phyloP scores from a whole-genome alignment of 257 asterid species.

The Solanum sejunctum region DNA sequence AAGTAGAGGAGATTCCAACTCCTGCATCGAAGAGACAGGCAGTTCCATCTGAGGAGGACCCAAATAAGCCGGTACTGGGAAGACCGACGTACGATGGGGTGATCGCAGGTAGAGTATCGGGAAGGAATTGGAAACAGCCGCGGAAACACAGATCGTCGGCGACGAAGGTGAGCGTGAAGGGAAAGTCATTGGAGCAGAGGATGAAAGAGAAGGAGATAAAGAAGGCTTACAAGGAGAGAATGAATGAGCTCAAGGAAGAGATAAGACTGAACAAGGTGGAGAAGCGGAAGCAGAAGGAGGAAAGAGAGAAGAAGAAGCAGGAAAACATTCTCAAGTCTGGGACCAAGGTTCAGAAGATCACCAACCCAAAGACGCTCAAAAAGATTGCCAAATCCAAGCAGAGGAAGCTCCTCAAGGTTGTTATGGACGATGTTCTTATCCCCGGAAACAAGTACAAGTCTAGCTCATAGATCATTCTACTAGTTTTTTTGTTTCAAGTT shows the following conservation, averaged over 20 bases:
- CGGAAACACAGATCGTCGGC: constrained; percentile 68
- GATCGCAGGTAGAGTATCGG: constrained; percentile 83
- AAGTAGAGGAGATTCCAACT: constrained; percentile 1
- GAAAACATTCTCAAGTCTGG: constrained; percentile 62
- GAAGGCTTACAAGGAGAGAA: constrained; percentile 58
- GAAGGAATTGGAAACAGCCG: constrained; percentile 84
- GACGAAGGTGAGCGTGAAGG: constrained; percentile 46
- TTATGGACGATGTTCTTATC: constrained; percentile 34
- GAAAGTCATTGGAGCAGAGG: constrained; percentile 47
- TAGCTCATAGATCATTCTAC: not conserved
- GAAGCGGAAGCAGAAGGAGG: constrained; percentile 60
- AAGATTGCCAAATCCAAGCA: constrained; percentile 77
- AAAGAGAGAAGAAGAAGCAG: constrained; percentile 67
- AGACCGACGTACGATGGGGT: constrained; percentile 73
- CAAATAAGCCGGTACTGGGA: constrained; percentile 52
- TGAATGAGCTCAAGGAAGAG: constrained; percentile 67
- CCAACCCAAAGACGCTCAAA: constrained; percentile 66
- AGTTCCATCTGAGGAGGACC: constrained; percentile 35
- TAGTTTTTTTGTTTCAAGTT: not conserved
- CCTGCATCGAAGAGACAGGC: constrained; percentile 63
- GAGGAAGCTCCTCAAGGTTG: constrained; percentile 58
- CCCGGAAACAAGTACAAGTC: not conserved
- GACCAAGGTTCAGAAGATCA: constrained; percentile 65
- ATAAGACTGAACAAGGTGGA: constrained; percentile 55
- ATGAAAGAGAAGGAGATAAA: constrained; percentile 56